phyloP scores from a whole-genome alignment of 164 flowering plant species.

The Chloranthus sessilifolius region DNA sequence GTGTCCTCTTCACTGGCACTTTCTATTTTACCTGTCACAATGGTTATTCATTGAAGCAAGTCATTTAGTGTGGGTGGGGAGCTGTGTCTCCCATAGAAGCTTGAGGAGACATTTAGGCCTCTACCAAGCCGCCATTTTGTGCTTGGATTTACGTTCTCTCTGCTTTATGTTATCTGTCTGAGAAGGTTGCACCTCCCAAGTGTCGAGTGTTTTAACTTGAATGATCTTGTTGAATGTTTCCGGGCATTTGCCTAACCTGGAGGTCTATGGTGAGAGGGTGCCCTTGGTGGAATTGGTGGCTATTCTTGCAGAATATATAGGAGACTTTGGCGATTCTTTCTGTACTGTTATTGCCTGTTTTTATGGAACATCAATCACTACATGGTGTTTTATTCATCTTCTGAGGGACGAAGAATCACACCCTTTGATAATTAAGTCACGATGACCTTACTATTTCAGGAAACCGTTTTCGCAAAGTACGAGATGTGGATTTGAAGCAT shows the following conservation, averaged over 20 bases:
- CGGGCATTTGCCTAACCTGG: constrained; percentile 55
- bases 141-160: constrained; percentile 17
- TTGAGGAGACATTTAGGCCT: constrained; percentile 10
- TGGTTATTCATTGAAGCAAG: too few species aligned
- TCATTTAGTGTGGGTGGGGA: too few species aligned
- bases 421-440: constrained; percentile 59
- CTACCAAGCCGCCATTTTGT: constrained; percentile 17
- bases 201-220: constrained; percentile 46
- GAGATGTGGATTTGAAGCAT: constrained; percentile 93
- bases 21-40: too few species aligned
- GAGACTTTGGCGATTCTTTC: constrained; percentile 79
- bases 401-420: constrained; percentile 68
- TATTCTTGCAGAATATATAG: constrained; percentile 56
- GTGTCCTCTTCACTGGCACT: too few species aligned
- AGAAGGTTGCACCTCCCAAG: constrained; percentile 29
- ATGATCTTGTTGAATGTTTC: constrained; percentile 62
- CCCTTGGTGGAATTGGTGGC: constrained; percentile 66
- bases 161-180: constrained; percentile 22
- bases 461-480: constrained; percentile 90
- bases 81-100: too few species aligned
- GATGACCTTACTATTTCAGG: constrained; percentile 96
- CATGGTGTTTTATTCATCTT: constrained; percentile 80
- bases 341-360: constrained; percentile 76
- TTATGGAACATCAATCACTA: constrained; percentile 64
- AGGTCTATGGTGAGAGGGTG: constrained; percentile 58